Base-by-base conservation (phyloP, 2,329 filamentous ascomycete genomes). In the Proliferodiscus dingleyae region DNA sequence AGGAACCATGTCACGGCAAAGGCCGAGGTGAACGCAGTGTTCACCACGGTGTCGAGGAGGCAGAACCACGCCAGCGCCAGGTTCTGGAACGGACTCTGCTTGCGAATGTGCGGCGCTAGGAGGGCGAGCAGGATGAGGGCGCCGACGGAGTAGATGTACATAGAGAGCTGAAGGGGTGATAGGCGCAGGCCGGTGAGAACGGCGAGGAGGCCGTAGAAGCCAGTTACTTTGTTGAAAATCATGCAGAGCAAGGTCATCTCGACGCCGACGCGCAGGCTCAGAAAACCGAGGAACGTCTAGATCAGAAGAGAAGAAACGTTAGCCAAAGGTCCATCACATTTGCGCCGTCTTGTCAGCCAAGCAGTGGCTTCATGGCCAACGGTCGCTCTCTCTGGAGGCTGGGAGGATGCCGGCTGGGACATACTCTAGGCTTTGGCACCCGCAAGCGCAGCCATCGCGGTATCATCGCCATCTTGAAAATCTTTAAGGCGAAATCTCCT, bases 1-100 rank as follows among this genome's bases (percentile, higher is more conserved):
- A 91, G 72, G 68, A 94, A 95, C 90, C 90, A 96, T 40, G 83
- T 81, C 45, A 89, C 71, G 32, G 85, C 88, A 62, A 96, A 96
- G 7, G 84, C 78, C 37, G 80, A 75, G 0, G 90, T 95, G 69
- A 91, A 95, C 2, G 80, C 77, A 16, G 82, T 81, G 66, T 94
- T 96, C 65, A 94, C 77, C 43, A 87, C 61, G 8, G 85, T 88
- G 68, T 96, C 90, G 57, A 95, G 64, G 10, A 87, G 72, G 66
- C 95, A 95, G 45, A 95, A 73, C 77, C 88, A 95, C 3, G 89
- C 88, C 42, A 96, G 79, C 2, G 81, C 78, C 21, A 96, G 74
- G 57, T 82, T 87, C 61, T 94, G 83, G 46, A 95, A 79, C 1
- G 89, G 86, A 23, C 78, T 83, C 60, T 88, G 85, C 58, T 80